phyloP scores from a whole-genome alignment of 768 basidiomycete species.

The Gelatoporia subvermispora region DNA sequence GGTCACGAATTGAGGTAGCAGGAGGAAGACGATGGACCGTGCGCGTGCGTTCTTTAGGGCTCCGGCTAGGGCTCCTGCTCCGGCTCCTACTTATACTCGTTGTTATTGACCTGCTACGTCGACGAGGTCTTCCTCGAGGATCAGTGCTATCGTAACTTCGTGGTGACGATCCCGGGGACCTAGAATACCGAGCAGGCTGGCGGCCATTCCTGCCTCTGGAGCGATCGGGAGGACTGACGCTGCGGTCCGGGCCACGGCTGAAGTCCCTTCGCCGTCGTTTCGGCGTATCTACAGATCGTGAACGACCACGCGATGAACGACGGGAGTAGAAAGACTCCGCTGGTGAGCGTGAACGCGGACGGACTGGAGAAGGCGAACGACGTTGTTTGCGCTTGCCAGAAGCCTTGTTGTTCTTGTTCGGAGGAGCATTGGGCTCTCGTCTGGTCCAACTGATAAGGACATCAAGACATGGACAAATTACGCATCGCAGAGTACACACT shows the following conservation, averaged over 20 bases:
- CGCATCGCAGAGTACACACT: constrained; percentile 42
- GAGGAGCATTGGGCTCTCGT: constrained; percentile 43
- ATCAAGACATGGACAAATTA: constrained; percentile 6
- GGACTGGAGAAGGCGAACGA: constrained; percentile 47
- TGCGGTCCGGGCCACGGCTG: constrained; percentile 41
- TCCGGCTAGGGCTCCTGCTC: constrained; percentile 40
- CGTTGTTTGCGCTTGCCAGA: constrained; percentile 39
- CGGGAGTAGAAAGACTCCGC: constrained; percentile 62
- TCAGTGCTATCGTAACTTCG: constrained; percentile 30
- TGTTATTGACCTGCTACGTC: constrained; percentile 49
- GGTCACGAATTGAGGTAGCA: constrained; percentile 34
- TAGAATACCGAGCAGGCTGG: constrained; percentile 26
- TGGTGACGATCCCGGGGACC: constrained; percentile 26
- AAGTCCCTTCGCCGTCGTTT: constrained; percentile 51
- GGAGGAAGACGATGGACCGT: constrained; percentile 62
- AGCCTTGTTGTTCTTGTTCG: constrained; percentile 34
- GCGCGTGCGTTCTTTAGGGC: constrained; percentile 47
- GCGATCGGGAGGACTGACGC: constrained; percentile 46
- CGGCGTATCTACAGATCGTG: constrained; percentile 56
- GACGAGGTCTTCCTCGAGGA: constrained; percentile 25
- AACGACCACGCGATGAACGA: constrained; percentile 60
- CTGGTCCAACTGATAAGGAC: constrained; percentile 55
- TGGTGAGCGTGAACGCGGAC: constrained; percentile 42
- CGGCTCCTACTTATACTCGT: constrained; percentile 55
- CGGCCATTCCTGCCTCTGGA: constrained; percentile 28